Evolutionary conservation across 257 asterid species (phyloP).

Genomic region (Handroanthus guayacan): DNA sequence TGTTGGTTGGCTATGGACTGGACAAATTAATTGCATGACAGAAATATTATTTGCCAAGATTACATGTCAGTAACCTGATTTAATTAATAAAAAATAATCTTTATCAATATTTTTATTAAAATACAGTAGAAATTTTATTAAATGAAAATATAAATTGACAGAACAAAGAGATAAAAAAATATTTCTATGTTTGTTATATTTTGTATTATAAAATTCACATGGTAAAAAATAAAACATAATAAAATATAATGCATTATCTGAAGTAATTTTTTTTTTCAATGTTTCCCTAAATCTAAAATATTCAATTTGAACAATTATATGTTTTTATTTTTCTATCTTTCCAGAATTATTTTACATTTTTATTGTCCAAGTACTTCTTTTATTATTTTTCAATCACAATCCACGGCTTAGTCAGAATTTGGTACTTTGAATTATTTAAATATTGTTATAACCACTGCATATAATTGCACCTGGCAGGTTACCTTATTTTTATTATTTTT

Average conservation of each 20-base stretch:
- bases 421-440: slow-evolving; percentile 7
- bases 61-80: background rate
- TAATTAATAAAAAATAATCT: no score
- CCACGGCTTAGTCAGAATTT: background rate
- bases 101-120: no score
- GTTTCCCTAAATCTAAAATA: background rate
- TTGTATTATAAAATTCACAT: background rate
- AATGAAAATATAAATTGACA: background rate
- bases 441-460: background rate
- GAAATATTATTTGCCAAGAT: slow-evolving; percentile 32
- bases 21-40: slow-evolving; percentile 32
- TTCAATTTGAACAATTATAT: background rate
- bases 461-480: background rate
- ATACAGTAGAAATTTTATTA: no score
- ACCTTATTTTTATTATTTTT: background rate
- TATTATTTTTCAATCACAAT: background rate
- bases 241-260: background rate
- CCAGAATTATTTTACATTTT: background rate
- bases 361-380: background rate
- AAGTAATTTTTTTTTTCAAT: background rate
- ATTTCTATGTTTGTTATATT: no score
- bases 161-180: background rate
- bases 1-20: slow-evolving; percentile 40
- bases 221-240: background rate
- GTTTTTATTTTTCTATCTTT: background rate